Conservation (phyloP, 208 protist genomes). For the Porcisia deanei region DNA sequence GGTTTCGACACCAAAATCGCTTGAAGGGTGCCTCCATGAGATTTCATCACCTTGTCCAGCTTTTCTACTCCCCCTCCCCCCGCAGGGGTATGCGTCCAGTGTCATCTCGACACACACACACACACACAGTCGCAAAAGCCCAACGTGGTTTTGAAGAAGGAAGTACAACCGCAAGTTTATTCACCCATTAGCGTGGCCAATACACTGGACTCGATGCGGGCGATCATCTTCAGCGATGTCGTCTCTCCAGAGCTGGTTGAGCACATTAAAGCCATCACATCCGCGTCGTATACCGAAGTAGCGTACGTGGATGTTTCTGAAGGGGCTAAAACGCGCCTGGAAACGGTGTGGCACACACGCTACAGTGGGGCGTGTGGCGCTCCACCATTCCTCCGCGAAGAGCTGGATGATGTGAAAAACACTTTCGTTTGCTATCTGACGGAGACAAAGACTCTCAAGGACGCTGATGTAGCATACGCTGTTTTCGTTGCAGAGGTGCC, state of each 20-base stretch:
- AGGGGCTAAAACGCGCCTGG: constrained; percentile 5
- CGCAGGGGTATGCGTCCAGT: not conserved
- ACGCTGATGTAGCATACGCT: constrained; percentile 69
- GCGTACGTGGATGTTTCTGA: constrained; percentile 11
- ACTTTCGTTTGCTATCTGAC: constrained; percentile 71
- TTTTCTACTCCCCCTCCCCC: not conserved
- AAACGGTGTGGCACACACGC: constrained; percentile 22
- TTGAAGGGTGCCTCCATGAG: not conserved
- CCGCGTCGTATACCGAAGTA: constrained; percentile 17
- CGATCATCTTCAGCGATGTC: constrained; percentile 22
- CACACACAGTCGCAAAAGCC: not conserved
- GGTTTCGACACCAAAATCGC: not conserved
- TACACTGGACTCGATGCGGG: constrained; percentile 4
- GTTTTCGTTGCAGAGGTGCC: constrained; percentile 58
- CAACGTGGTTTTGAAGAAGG: not conserved
- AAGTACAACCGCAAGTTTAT: not conserved
- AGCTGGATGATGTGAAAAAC: constrained; percentile 19
- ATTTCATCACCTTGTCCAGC: not conserved
- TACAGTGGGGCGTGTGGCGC: constrained; percentile 7
- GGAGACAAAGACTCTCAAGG: constrained; percentile 39
- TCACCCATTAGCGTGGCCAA: not conserved
- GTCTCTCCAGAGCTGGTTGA: constrained; percentile 1
- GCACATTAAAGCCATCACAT: constrained; percentile 3
- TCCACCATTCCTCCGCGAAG: not conserved
- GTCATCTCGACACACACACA: not conserved